Conservation (phyloP, 2,329 filamentous ascomycete genomes). For the Alternaria incomplexa region DNA sequence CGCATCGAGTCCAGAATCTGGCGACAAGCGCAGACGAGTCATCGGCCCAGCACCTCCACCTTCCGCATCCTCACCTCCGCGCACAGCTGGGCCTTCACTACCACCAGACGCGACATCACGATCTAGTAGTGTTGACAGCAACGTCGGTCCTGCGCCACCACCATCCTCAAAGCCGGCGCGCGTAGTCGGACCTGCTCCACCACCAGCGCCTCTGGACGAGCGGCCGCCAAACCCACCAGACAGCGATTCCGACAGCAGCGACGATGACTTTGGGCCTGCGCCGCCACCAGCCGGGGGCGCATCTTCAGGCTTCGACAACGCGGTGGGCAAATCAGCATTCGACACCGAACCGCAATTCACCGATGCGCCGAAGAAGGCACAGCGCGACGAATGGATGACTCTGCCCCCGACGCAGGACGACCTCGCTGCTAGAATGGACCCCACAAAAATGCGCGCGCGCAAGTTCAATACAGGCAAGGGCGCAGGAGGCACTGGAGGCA, state of each 20-base stretch:
- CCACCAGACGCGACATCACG: slow-evolving; percentile 51
- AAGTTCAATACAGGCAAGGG: slow-evolving; percentile 79
- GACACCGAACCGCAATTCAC: slow-evolving; percentile 39
- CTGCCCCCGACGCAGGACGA: slow-evolving; percentile 58
- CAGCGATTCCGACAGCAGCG: slow-evolving; percentile 45
- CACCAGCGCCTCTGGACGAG: slow-evolving; percentile 58
- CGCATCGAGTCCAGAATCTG: slow-evolving; percentile 49
- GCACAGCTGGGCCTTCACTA: slow-evolving; percentile 59
- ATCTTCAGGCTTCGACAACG: slow-evolving; percentile 15
- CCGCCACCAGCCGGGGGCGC: slow-evolving; percentile 44
- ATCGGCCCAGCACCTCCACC: slow-evolving; percentile 64
- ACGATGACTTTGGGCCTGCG: slow-evolving; percentile 56
- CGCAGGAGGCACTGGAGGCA: slow-evolving; percentile 56
- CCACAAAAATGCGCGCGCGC: slow-evolving; percentile 80
- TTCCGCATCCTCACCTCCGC: slow-evolving; percentile 31
- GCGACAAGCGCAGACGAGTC: slow-evolving; percentile 59
- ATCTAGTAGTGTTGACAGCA: slow-evolving; percentile 35
- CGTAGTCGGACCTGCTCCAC: slow-evolving; percentile 60
- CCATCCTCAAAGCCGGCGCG: slow-evolving; percentile 49
- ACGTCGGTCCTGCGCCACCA: slow-evolving; percentile 49
- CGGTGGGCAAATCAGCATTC: slow-evolving; percentile 34
- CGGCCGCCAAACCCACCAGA: slow-evolving; percentile 48
- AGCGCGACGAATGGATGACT: slow-evolving; percentile 74
- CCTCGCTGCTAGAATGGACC: slow-evolving; percentile 70
- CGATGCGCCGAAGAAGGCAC: slow-evolving; percentile 53